Conservation (phyloP, 106 monocot genomes). For the Dendrobium catenatum region DNA sequence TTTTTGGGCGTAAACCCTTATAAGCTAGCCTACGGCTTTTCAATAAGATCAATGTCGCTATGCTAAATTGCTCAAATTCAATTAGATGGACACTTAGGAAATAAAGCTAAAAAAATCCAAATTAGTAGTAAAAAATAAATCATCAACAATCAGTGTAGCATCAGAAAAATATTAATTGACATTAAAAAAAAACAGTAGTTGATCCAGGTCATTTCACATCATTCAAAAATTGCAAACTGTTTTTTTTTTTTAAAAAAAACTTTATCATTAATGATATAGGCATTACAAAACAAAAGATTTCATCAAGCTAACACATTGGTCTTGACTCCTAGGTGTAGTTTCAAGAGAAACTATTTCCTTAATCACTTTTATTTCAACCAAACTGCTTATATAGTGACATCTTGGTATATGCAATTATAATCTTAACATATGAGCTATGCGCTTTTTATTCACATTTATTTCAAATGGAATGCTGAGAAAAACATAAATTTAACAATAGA, state of each 20-base stretch:
- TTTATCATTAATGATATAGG: neutral
- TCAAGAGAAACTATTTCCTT: neutral
- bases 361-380: neutral
- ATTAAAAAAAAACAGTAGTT: neutral
- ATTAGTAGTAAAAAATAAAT: neutral
- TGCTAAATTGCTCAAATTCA: neutral
- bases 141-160: neutral
- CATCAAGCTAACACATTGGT: neutral
- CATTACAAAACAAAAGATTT: neutral
- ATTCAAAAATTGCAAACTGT: neutral
- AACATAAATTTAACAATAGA: no score
- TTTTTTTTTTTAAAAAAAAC: neutral
- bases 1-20: neutral
- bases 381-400: neutral
- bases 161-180: neutral
- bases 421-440: neutral
- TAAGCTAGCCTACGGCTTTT: no score
- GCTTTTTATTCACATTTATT: neutral
- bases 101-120: neutral
- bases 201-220: neutral
- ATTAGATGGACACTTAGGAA: neutral
- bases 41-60: neutral
- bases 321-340: neutral
- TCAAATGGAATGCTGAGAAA: neutral
- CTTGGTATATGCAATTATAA: neutral